Base-by-base conservation (phyloP, 148 eudicot species). In the Vaccinium macrocarpon region DNA sequence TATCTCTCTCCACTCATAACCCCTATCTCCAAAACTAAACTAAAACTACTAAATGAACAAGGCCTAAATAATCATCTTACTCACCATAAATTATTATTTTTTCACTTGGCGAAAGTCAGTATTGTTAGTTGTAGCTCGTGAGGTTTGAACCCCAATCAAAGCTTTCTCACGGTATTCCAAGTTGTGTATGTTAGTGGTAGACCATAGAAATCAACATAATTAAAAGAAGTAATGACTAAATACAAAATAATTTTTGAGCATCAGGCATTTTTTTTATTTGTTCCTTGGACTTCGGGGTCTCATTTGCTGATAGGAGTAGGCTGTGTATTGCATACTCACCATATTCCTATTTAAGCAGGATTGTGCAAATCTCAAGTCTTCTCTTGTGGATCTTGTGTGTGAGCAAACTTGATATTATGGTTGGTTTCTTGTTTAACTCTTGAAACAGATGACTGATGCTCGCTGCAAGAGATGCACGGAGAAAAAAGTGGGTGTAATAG, bases 371-470 rank as follows among this genome's bases (percentile, higher is more conserved):
- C 61, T 71, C 46, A 71, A 57, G 23, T 56, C 9, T 84, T 52
- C 21, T 80, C 32, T 85, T 27, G 46, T 18, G 52, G 79, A 4
- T 80, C 55, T 10, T 21, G n/a, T 72, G 52, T 21, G 3, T 35
- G 48, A 16, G 35, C 70, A 29, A 66, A 35, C 18, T 51, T 32
- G 48, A 42, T 32, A 57, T 38, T n/a, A 35, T 35, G 51, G 68
- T 85, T 1, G 68, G 78, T 6, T 27, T 8, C 72, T 77, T 82
- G 53, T 46, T 87, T 78, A 64, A 73, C 74, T 79, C 80, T 18
- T 80, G 71, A 56, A 77, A 81, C 95, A 96, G 99, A 96, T 96
- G 98, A 96, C 98, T 56, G 99, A 96, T 91, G 95, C 98, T 85
- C 95, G 98, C 62, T 96, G 99, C 89, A 91, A 89, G 85, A 93